A percentile compares a stretch with the other conserved stretches of the same genome.
Evolutionary conservation across 371 early-diverging fungal species (phyloP).

Genomic region (Lichtheimia ramosa): DNA sequence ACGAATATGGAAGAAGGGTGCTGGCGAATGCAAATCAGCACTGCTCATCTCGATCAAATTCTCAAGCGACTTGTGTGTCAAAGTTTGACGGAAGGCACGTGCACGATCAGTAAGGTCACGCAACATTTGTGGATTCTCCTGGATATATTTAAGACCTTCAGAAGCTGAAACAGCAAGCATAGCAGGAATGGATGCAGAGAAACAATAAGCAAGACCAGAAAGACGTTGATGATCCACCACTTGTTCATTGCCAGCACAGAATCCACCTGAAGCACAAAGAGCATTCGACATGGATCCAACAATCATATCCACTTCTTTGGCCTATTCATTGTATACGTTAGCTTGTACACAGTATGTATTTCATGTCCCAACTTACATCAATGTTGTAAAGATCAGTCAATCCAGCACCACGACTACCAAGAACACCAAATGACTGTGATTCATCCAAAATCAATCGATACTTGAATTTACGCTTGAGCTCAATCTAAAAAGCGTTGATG

Average conservation of each 20-base stretch:
- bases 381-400: conserved; percentile 84
- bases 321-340: conserved; percentile 15
- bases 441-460: conserved; percentile 98
- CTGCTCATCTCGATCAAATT: conserved; percentile 51
- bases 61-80: conserved; percentile 40
- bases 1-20: conserved; percentile 71
- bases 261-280: conserved; percentile 92
- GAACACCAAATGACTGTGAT: conserved; percentile 89
- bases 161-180: conserved; percentile 90
- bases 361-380: conserved; percentile 38
- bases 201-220: conserved; percentile 93
- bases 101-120: conserved; percentile 37
- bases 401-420: conserved; percentile 92
- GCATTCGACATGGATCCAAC: conserved; percentile 90
- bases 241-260: conserved; percentile 88
- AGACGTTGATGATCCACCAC: conserved; percentile 96
- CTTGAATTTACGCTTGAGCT: conserved; percentile 94
- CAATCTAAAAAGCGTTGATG: conserved; percentile 46
- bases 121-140: conserved; percentile 35
- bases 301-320: conserved; percentile 92
- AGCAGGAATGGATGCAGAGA: conserved; percentile 98
- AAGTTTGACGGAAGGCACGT: conserved; percentile 30
- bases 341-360: background rate
- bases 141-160: conserved; percentile 78
- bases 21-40: conserved; percentile 48